Evolutionary conservation across 2,329 filamentous ascomycete genomes (phyloP).

Genomic region (Dendryphion nanum): DNA sequence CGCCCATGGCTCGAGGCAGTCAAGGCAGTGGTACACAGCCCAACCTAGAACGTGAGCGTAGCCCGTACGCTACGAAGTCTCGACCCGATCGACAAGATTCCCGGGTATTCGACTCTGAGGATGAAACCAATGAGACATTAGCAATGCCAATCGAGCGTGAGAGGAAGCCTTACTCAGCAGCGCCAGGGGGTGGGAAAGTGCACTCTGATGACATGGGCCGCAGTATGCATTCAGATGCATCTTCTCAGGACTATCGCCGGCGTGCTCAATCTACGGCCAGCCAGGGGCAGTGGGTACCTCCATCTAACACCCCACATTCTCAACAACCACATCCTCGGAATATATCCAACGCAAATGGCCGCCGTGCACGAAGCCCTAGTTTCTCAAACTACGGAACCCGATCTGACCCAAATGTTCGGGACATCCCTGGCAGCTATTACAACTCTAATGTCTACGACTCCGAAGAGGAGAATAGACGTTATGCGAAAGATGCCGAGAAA

Average conservation of each 20-base stretch:
- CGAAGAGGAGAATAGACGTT: slow-evolving; percentile 30
- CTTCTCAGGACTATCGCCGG: slow-evolving; percentile 20
- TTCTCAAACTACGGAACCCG: slow-evolving; percentile 33
- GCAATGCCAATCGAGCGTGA: slow-evolving; percentile 62
- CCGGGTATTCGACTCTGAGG: slow-evolving; percentile 30
- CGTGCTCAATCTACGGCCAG: slow-evolving; percentile 33
- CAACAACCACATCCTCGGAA: slow-evolving; percentile 23
- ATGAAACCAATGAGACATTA: slow-evolving; percentile 40
- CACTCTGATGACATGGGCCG: slow-evolving; percentile 42
- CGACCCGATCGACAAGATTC: slow-evolving; percentile 15
- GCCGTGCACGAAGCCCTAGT: slow-evolving; percentile 33
- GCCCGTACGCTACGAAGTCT: slow-evolving; percentile 27
- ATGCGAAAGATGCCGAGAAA: slow-evolving; percentile 28
- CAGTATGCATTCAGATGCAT: slow-evolving; percentile 25
- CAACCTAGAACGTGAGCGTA: slow-evolving; percentile 34
- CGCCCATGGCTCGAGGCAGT: slow-evolving; percentile 24
- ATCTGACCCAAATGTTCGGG: slow-evolving; percentile 33
- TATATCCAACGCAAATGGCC: slow-evolving; percentile 15
- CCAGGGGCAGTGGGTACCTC: slow-evolving; percentile 28
- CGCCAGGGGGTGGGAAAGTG: slow-evolving; percentile 59
- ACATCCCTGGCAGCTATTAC: slow-evolving; percentile 31
- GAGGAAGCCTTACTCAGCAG: slow-evolving; percentile 62
- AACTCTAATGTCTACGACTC: slow-evolving; percentile 30
- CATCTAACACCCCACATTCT: slow-evolving; percentile 13
- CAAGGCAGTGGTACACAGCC: slow-evolving; percentile 15